Base-by-base conservation (phyloP, 129 eudicot genomes). In the Tanacetum coccineum region DNA sequence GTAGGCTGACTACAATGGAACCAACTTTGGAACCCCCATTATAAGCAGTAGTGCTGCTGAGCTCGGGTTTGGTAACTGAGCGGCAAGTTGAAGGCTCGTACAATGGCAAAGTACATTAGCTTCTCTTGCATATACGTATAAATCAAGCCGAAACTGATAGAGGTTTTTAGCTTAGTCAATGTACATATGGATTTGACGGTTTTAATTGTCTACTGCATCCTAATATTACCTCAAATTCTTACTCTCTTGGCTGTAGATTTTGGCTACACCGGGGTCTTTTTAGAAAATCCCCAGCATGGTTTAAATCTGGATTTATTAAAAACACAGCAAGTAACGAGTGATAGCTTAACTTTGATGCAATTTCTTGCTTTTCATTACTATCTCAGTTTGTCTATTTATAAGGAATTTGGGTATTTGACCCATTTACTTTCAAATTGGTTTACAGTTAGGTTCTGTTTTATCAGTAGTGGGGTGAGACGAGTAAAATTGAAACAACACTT, bases 1-100 rank as follows among this genome's bases (percentile, higher is more conserved):
- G 76, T 64, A 78, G 82, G 74, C 59, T 44, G 78, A 72, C 55
- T 60, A 28, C 72, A 73, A 71, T 44, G 61, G 52, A 45, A 71
- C 81, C 60, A 56, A 65, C 56, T 58, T 54, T 36, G 76, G 57
- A 25, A 77, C 76, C 55, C 17, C 76, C 68, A 70, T 70, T 47
- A 62, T 56, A 72, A 51, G 46, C 53, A 73, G 64, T 40, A 65
- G 19, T 62, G 69, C 66, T 58, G 64, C 77, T 49, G 54, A 72
- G 72, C 62, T 51, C 47, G 70, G 75, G 28, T 54, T 42, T 73
- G 64, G 75, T 40, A 70, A 52, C 75, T 70, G 76, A 76, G 70
- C 42, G 26, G 53, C 12, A 20, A 32, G 59, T 17, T 58, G 12
- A 17, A 62, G 52, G 67, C 13, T 4, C 28, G 15, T 42, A 17